phyloP scores from a whole-genome alignment of 768 basidiomycete species.

The Hygrophorus pudorinus region DNA sequence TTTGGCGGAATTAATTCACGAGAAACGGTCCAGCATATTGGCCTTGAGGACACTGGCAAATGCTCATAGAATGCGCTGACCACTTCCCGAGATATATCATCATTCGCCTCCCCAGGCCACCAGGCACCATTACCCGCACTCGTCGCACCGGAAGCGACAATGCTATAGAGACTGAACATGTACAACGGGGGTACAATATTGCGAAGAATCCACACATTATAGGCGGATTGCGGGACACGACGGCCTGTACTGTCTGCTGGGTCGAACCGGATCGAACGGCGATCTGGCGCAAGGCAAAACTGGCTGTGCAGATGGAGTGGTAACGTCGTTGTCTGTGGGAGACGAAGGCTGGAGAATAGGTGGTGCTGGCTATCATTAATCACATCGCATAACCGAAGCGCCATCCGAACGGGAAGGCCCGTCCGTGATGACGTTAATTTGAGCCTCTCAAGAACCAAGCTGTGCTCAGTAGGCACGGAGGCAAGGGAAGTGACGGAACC shows the following conservation, averaged over 20 bases:
- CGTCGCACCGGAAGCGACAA: conserved; percentile 10
- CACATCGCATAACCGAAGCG: neutral
- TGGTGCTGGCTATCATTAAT: conserved; percentile 9
- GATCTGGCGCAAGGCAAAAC: conserved; percentile 36
- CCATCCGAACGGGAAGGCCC: conserved; percentile 21
- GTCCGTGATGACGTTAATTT: conserved; percentile 16
- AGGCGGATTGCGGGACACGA: conserved; percentile 17
- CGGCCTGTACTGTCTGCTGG: conserved; percentile 12
- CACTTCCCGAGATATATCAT: neutral
- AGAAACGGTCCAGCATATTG: neutral
- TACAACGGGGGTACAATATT: conserved; percentile 28
- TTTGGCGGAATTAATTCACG: neutral
- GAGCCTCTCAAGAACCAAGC: conserved; percentile 4
- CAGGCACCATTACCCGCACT: conserved; percentile 16
- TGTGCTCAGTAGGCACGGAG: neutral
- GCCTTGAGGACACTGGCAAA: neutral
- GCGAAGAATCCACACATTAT: conserved; percentile 34
- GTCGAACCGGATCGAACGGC: conserved; percentile 34
- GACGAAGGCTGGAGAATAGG: conserved; percentile 36
- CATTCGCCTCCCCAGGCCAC: conserved; percentile 24
- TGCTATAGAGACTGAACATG: conserved; percentile 25
- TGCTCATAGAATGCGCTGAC: neutral
- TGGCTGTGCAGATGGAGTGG: conserved; percentile 38
- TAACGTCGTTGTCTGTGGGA: conserved; percentile 27
- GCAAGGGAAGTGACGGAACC: conserved; percentile 5